phyloP scores from a whole-genome alignment of 139 green algal species.

The Dunaliella primolecta region DNA sequence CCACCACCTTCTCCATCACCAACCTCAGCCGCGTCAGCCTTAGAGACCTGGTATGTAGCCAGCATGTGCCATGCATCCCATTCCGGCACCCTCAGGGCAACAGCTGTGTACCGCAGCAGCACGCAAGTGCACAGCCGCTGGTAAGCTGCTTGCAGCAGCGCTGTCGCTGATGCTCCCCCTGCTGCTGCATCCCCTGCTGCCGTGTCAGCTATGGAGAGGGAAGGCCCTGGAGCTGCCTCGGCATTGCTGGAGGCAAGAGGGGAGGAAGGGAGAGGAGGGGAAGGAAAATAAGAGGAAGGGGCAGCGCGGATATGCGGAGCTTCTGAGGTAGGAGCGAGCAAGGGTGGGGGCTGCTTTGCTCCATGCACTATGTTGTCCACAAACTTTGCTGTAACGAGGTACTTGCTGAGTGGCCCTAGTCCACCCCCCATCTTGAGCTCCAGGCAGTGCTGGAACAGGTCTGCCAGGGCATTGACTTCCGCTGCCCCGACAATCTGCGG shows the following conservation, averaged over 20 bases:
- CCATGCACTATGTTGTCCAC: constrained; percentile 39
- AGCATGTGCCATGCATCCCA: constrained; percentile 36
- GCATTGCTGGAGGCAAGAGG: too few relatives aligned
- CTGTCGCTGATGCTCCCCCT: not conserved
- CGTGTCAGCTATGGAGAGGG: too few relatives aligned
- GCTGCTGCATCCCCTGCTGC: too few relatives aligned
- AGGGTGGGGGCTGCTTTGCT: not conserved
- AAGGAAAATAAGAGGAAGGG: too few relatives aligned
- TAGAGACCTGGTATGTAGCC: not conserved
- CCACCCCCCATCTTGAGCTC: too few relatives aligned
- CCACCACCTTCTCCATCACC: not conserved
- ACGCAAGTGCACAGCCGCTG: constrained; percentile 35
- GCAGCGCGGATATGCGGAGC: too few relatives aligned
- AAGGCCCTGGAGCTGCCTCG: too few relatives aligned
- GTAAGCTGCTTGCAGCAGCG: constrained; percentile 7
- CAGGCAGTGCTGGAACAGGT: not conserved
- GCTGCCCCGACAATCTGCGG: constrained; percentile 15
- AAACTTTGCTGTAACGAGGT: constrained; percentile 24
- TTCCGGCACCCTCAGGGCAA: constrained; percentile 28
- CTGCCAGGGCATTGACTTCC: constrained; percentile 17
- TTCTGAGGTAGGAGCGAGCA: too few relatives aligned
- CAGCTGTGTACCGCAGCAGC: constrained; percentile 30
- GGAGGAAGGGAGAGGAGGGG: too few relatives aligned
- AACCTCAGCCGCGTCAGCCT: not conserved
- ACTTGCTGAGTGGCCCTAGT: not conserved